These are phyloP conservation scores for Beauveria australis DNA, from an alignment of 2,329 filamentous ascomycete species.

Conservation along the genomic window DNA sequence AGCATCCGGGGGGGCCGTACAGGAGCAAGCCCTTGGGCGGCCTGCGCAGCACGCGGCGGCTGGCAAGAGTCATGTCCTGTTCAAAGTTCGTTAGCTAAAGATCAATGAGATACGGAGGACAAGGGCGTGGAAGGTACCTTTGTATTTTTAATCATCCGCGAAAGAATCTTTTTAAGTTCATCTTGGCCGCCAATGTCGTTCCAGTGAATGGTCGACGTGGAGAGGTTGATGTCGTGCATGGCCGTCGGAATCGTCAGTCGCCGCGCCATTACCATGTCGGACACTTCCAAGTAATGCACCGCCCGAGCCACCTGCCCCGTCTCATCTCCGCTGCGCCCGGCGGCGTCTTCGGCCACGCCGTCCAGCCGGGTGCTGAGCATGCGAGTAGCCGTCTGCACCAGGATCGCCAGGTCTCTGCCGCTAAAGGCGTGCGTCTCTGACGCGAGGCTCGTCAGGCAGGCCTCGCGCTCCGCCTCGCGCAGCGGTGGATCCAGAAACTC, in stretches of 20 bases:
- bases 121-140: slow-evolving; percentile 21
- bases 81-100: slow-evolving; percentile 9
- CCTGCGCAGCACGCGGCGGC: slow-evolving; percentile 33
- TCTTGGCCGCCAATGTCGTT: slow-evolving; percentile 80
- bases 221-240: slow-evolving; percentile 82
- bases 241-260: slow-evolving; percentile 68
- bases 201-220: slow-evolving; percentile 81
- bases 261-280: slow-evolving; percentile 59
- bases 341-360: slow-evolving; percentile 8
- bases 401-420: slow-evolving; percentile 61
- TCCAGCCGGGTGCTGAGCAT: slow-evolving; percentile 21
- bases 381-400: slow-evolving; percentile 37
- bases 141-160: slow-evolving; percentile 38
- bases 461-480: slow-evolving; percentile 38
- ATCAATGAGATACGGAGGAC: neutral
- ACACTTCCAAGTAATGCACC: slow-evolving; percentile 22
- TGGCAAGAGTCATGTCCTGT: slow-evolving; percentile 24
- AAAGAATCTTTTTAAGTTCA: slow-evolving; percentile 57
- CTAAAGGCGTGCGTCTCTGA: slow-evolving; percentile 83
- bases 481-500: slow-evolving; percentile 45
- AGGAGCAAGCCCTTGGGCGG: slow-evolving; percentile 77
- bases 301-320: neutral
- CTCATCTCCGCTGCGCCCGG: neutral
- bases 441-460: slow-evolving; percentile 52
- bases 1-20: slow-evolving; percentile 89